phyloP scores from a whole-genome alignment of 345 rosid genomes.

The Excoecaria agallocha region DNA sequence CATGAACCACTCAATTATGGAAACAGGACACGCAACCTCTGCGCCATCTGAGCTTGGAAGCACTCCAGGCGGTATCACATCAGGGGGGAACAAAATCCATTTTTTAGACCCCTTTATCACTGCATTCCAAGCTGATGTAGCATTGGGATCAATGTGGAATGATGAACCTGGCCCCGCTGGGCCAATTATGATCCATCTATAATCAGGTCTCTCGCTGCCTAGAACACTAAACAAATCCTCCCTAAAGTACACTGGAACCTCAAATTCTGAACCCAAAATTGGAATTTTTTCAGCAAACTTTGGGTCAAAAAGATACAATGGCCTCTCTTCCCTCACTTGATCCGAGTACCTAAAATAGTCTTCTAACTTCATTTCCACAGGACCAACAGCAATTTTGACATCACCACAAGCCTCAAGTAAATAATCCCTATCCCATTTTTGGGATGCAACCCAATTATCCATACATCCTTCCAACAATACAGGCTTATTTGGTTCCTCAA shows the following conservation, averaged over 20 bases:
- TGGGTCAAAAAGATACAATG: conserved; percentile 90
- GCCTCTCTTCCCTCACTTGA: conserved; percentile 79
- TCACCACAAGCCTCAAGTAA: conserved; percentile 50
- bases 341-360: conserved; percentile 75
- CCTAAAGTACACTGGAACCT: conserved; percentile 72
- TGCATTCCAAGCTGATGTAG: conserved; percentile 98
- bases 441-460: conserved; percentile 64
- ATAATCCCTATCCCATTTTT: conserved; percentile 78
- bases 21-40: conserved; percentile 96
- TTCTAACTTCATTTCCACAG: conserved; percentile 78
- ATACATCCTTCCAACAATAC: conserved; percentile 81
- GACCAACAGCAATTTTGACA: conserved; percentile 69
- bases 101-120: conserved; percentile 85
- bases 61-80: conserved; percentile 90
- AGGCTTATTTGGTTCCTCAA: conserved; percentile 86
- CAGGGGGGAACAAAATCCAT: conserved; percentile 95
- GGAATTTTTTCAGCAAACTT: conserved; percentile 81
- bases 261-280: conserved; percentile 58
- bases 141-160: conserved; percentile 94
- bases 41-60: conserved; percentile 96
- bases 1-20: conserved; percentile 98
- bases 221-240: conserved; percentile 87
- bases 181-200: conserved; percentile 91
- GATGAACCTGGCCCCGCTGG: conserved; percentile 97
- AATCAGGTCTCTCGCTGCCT: conserved; percentile 81